Evolutionary conservation across 2,329 filamentous ascomycete genomes (phyloP).

Genomic region (Emmonsia crescens): DNA sequence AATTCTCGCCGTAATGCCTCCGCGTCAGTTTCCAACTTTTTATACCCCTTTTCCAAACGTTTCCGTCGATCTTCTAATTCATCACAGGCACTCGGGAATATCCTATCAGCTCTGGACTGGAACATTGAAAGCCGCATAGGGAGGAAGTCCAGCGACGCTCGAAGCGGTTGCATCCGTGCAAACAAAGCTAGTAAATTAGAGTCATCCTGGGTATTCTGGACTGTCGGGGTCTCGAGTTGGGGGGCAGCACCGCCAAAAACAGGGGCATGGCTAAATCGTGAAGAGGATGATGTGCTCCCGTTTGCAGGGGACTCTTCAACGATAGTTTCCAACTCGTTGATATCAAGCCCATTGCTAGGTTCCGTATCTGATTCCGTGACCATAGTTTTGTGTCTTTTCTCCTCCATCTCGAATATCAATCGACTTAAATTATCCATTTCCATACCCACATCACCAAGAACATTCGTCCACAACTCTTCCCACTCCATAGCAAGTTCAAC

Average conservation of each 20-base stretch:
- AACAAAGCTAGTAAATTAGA: conserved; percentile 81
- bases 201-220: conserved; percentile 59
- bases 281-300: conserved; percentile 44
- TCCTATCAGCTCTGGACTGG: conserved; percentile 59
- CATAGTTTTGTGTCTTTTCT: conserved; percentile 73
- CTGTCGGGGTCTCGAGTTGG: conserved; percentile 28
- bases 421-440: conserved; percentile 72
- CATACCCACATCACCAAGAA: conserved; percentile 82
- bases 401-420: conserved; percentile 95
- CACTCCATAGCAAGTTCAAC: conserved; percentile 98
- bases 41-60: conserved; percentile 73
- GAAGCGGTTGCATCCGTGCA: conserved; percentile 85
- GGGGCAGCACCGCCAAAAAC: conserved; percentile 44
- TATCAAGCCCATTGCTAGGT: conserved; percentile 50
- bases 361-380: conserved; percentile 53
- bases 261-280: conserved; percentile 56
- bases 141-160: conserved; percentile 87
- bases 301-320: conserved; percentile 68
- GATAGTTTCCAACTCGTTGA: conserved; percentile 84
- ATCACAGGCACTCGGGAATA: conserved; percentile 84
- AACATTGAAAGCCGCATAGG: conserved; percentile 91
- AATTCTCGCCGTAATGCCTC: conserved; percentile 82
- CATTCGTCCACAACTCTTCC: conserved; percentile 92
- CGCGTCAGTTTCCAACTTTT: conserved; percentile 78
- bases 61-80: conserved; percentile 69